Evolutionary conservation across 805 yeast species (phyloP).

Genomic region (Nakazawaea ishiwadae): DNA sequence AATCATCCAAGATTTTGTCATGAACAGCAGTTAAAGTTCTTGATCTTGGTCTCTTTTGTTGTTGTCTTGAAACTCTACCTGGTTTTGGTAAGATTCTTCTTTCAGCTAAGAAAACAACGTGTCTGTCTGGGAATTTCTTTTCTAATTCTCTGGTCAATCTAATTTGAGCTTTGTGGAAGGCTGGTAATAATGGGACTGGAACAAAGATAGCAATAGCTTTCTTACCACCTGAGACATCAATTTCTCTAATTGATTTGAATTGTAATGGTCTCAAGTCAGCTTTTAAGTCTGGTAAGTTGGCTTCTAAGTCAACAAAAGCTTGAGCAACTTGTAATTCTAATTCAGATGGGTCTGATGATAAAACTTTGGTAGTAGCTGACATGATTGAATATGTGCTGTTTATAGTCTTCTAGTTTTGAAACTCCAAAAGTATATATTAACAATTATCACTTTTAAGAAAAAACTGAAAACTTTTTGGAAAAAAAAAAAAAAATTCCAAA

Average conservation of each 20-base stretch:
- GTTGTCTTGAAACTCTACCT: conserved; percentile 88
- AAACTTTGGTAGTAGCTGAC: conserved; percentile 97
- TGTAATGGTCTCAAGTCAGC: conserved; percentile 98
- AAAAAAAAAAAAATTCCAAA: conserved; percentile 9
- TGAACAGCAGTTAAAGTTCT: conserved; percentile 99
- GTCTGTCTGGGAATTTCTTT: conserved; percentile 99
- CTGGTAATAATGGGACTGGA: conserved; percentile 90
- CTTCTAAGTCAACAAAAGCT: conserved; percentile 95
- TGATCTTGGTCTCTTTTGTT: conserved; percentile 99
- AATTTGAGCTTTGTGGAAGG: conserved; percentile 96
- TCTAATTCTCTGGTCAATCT: conserved; percentile 99
- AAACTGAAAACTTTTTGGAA: conserved; percentile 11
- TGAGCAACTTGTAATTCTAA: conserved; percentile 99
- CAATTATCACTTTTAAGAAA: conserved; percentile 1
- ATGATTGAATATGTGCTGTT: conserved; percentile 32
- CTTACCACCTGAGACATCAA: conserved; percentile 97
- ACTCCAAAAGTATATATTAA: not conserved
- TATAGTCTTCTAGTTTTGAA: not conserved
- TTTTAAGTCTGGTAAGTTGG: conserved; percentile 90
- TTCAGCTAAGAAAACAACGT: conserved; percentile 98
- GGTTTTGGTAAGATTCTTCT: conserved; percentile 99
- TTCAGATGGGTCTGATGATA: conserved; percentile 94
- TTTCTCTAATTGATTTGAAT: conserved; percentile 97
- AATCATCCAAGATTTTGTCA: conserved; percentile 97
- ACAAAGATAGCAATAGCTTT: conserved; percentile 97